A percentile compares a stretch with the other conserved stretches of the same genome.
These are phyloP conservation scores for Cladosporium sp. DNA, from an alignment of 2,329 filamentous ascomycete genomes.

Conservation along the genomic window DNA sequence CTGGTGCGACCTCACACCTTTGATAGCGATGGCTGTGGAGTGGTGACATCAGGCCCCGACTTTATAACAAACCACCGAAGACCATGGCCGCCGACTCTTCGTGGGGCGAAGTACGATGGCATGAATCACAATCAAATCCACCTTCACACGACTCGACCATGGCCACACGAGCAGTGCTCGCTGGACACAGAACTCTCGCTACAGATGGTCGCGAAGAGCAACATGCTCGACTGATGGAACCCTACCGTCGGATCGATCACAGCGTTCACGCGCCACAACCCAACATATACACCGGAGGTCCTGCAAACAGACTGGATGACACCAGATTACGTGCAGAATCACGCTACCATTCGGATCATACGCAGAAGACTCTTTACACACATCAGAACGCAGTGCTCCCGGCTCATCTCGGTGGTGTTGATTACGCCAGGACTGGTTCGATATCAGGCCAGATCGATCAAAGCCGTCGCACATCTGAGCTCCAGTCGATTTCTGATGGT, in stretches of 20 bases:
- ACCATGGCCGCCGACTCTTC: conserved; percentile 6
- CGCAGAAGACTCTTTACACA: background rate
- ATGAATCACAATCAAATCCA: background rate
- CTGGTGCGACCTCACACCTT: background rate
- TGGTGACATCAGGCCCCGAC: background rate
- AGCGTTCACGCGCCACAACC: background rate
- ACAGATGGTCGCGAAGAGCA: background rate
- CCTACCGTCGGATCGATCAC: background rate
- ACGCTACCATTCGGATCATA: background rate
- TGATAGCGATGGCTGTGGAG: background rate
- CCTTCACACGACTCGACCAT: background rate
- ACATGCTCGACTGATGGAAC: background rate
- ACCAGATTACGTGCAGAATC: background rate
- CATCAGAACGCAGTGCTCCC: background rate
- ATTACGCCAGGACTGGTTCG: background rate
- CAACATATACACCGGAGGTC: background rate
- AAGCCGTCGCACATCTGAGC: conserved; percentile 1
- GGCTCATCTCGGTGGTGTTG: background rate
- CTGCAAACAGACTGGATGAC: background rate
- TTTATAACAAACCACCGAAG: background rate
- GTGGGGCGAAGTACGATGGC: conserved; percentile 15
- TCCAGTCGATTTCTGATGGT: background rate
- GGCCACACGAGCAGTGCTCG: background rate
- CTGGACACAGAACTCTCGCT: background rate
- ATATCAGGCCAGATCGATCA: background rate